Base-by-base conservation (phyloP, 306 rosid species). In the Fragaria vesca region DNA sequence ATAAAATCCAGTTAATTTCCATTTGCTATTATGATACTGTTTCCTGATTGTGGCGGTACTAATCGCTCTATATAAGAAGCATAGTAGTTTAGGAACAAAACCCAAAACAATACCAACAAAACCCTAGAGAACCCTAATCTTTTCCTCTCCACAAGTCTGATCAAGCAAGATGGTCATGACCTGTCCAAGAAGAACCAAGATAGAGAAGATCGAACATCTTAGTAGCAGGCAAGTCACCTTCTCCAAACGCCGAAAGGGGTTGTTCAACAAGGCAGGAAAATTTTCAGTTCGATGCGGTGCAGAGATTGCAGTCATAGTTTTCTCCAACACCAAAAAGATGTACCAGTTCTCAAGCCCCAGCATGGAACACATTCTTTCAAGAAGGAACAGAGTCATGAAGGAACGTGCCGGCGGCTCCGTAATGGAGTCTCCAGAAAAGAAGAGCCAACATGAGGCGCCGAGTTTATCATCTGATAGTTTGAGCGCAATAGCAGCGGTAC, bases 171-270 rank as follows among this genome's bases (percentile, higher is more conserved):
- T 89, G 92, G 91, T 60, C 96, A 75, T 16, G 43, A 9, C 24
- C 3, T 10, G 5, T 62, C 43, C 42, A 63, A 93, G 97, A 47
- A 85, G 86, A 36, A 90, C 90, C 12, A 96, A 89, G 89, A 92
- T 92, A 0, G 90, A 85, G 80, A 92, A 83, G 82, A 92, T 92
- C 36, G 96, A 92, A 73, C 90, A 89, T 77, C 68, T 90, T 75
- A 92, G 85, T 28, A 92, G 85, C 83, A 80, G 97, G 46, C 97
- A 92, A 80, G 96, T 92, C 71, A 90, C 97, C 2, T 92, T 92
- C 77, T 90, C 95, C 2, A 92, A 92, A 83, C 82, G 96, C 32
- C 81, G 97, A 0, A 86, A 74, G 76, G 96, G 97, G 36, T 81
- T 92, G 88, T 76, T 92, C 26, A 88, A 86, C 74, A 92, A 92